phyloP scores from a whole-genome alignment of 1,284 basidiomycete genomes.

The Trichosporon sp. region DNA sequence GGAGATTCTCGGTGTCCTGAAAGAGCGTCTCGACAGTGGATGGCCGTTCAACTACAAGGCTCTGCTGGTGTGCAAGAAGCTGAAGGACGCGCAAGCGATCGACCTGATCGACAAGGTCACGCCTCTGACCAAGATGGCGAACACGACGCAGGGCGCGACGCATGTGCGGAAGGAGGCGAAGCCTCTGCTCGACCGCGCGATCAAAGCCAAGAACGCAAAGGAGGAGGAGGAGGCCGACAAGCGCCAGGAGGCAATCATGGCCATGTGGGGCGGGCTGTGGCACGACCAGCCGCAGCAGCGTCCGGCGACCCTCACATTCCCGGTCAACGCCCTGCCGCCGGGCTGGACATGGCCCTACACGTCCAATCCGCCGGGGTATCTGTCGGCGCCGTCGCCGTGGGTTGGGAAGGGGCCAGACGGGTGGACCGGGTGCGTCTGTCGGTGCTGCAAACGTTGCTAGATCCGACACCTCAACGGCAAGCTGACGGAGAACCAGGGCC shows the following conservation, averaged over 20 bases:
- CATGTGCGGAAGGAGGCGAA: conserved; percentile 42
- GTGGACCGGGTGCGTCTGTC: conserved; percentile 26
- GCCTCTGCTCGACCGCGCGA: conserved; percentile 39
- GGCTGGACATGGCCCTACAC: conserved; percentile 9
- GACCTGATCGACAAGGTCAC: conserved; percentile 38
- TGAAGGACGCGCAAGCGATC: conserved; percentile 37
- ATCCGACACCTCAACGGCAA: conserved; percentile 2
- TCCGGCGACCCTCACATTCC: conserved; percentile 17
- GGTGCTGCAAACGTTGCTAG: conserved; percentile 8
- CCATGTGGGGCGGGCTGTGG: conserved; percentile 32
- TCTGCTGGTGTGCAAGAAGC: conserved; percentile 39
- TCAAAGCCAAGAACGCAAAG: conserved; percentile 32
- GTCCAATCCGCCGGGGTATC: conserved; percentile 17
- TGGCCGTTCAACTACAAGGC: conserved; percentile 55
- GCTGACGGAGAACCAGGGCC: conserved; percentile 9
- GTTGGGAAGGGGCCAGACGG: conserved; percentile 21
- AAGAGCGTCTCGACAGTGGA: conserved; percentile 41
- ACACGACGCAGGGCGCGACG: conserved; percentile 37
- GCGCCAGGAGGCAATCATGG: conserved; percentile 37
- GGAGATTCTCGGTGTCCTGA: conserved; percentile 46
- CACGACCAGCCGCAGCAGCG: background rate
- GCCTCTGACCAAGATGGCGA: conserved; percentile 33
- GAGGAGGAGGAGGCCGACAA: conserved; percentile 46
- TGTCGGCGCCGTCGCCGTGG: conserved; percentile 15
- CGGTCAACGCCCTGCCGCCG: background rate